Evolutionary conservation across 805 yeast species (phyloP), one percentile per base, ranked within the genome.

Genomic region (Ogataea glucozyma): DNA sequence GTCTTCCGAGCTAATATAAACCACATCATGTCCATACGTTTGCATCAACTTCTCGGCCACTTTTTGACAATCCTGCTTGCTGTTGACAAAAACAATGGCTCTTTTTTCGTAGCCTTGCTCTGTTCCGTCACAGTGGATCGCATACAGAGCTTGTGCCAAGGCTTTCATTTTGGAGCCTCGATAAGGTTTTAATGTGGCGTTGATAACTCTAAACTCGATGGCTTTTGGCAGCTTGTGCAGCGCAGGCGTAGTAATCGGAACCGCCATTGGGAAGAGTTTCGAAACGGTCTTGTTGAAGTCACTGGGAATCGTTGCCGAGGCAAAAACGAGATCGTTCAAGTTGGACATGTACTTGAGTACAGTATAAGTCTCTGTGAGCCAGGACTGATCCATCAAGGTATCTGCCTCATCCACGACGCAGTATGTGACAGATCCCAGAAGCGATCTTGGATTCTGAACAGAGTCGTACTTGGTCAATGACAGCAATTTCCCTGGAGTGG

Each of bases 321-420:
- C 87, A 52, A 91, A 78, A 0, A 90, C 73, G 17, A 88, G 62
- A 47, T 87, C 85, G 35, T 70, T 72, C 30, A 85, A 65, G 46
- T 76, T 75, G 4, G 65, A 55, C 66, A 81, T 71, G 37, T 63
- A 51, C 17, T 64, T 69, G 11, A 88, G 65, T 1, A 78, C 75
- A 2, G 69, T 62, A 48, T 78, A 73, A 2, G 96, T 86, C 37
- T 79, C 81, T 19, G 73, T 73, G 9, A 81, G 62, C 75, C 89
- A 90, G 0, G 93, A 83, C 40, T 79, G 76, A 59, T 90, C 96
- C 80, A 90, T 74, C 43, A 91, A 67, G 0, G 96, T 85, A 64
- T 91, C 99, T 0, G 99, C 98, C 63, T 91, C 99, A 60, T 91
- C 99, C 11, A 86, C 76, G 2, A 87, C 91, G 33, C 85, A 71